phyloP scores from a whole-genome alignment of 768 basidiomycete genomes.

The Pleurotus tuber-regium region DNA sequence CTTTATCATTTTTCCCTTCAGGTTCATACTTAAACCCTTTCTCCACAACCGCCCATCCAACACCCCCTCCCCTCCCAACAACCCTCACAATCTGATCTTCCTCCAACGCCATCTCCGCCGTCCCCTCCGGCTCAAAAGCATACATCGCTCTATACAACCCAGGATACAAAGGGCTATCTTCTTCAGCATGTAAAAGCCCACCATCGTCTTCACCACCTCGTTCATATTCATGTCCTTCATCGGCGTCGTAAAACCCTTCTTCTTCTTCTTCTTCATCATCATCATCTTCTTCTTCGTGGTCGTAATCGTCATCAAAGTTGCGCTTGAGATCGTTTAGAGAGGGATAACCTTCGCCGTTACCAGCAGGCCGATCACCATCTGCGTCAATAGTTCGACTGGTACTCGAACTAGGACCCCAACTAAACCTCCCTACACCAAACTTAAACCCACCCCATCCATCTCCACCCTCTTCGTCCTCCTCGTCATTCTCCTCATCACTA shows the following conservation, averaged over 20 bases:
- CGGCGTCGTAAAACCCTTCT: conserved; percentile 22
- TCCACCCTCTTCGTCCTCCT: conserved; percentile 22
- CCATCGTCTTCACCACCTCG: conserved; percentile 21
- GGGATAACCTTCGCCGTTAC: conserved; percentile 27
- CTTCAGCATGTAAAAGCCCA: conserved; percentile 1
- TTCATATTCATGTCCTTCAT: conserved; percentile 23
- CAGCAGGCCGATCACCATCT: conserved; percentile 9
- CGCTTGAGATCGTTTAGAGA: conserved; percentile 42
- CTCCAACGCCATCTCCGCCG: conserved; percentile 77
- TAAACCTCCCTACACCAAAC: conserved; percentile 25
- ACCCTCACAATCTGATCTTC: conserved; percentile 78
- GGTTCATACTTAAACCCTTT: conserved; percentile 23
- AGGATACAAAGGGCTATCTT: conserved; percentile 50
- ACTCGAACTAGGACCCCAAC: conserved; percentile 17
- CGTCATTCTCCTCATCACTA: conserved; percentile 15
- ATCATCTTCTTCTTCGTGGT: conserved; percentile 25
- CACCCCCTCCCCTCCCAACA: conserved; percentile 71
- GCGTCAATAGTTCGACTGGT: conserved; percentile 13
- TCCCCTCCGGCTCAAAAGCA: conserved; percentile 76
- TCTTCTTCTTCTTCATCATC: conserved; percentile 27
- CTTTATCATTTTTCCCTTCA: neutral
- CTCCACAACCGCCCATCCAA: conserved; percentile 78
- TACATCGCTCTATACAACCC: conserved; percentile 79
- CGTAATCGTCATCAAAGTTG: conserved; percentile 40
- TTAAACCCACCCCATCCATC: conserved; percentile 27